phyloP scores from a whole-genome alignment of 257 asterid species.

The Paraleonurus japonicus region DNA sequence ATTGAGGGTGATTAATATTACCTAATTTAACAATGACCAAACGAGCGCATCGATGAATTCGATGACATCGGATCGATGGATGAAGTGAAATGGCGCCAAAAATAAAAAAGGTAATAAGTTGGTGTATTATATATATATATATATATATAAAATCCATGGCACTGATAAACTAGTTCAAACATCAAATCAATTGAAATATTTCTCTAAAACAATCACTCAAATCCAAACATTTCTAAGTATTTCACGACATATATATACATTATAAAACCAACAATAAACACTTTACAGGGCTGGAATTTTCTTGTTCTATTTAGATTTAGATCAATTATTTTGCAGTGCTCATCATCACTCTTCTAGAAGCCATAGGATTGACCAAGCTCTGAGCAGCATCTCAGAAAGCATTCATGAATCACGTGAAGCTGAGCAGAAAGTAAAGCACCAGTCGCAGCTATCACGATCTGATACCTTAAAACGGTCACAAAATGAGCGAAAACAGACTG shows the following conservation, averaged over 20 bases:
- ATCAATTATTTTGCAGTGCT: background rate
- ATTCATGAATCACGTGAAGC: background rate
- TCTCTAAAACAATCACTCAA: background rate
- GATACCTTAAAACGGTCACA: slow-evolving; percentile 16
- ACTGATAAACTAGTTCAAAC: background rate
- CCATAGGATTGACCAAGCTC: background rate
- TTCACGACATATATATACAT: too few relatives aligned
- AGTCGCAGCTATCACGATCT: background rate
- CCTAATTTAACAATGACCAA: too few relatives aligned
- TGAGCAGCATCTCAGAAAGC: background rate
- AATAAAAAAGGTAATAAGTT: too few relatives aligned
- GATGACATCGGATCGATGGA: too few relatives aligned
- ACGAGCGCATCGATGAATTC: too few relatives aligned
- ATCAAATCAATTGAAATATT: background rate
- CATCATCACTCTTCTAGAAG: background rate
- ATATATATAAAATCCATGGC: too few relatives aligned
- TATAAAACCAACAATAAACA: background rate
- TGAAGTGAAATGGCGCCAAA: too few relatives aligned
- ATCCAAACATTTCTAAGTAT: background rate
- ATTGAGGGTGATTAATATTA: too few relatives aligned
- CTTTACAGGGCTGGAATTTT: background rate
- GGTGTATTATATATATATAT: too few relatives aligned
- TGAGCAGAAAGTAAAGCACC: background rate
- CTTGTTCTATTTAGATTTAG: background rate
- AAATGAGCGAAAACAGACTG: slow-evolving; percentile 1